Base-by-base conservation (phyloP, 305 asterid genomes). In the Solanum hybrid region DNA sequence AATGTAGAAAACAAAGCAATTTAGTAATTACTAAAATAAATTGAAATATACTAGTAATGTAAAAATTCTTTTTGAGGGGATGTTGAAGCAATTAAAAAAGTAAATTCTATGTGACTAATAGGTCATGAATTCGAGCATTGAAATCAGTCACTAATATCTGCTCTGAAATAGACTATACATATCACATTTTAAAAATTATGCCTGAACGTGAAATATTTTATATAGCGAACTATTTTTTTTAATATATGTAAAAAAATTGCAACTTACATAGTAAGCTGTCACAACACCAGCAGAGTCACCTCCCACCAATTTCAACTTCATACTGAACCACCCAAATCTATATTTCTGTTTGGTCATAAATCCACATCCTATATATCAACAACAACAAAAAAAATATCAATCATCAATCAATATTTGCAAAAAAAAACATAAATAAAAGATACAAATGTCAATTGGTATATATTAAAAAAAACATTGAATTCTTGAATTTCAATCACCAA, bases 221-320 rank as follows among this genome's bases (percentile, higher is more conserved):
- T 64, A 64, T 4, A 64, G 0, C 0, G 2, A 64, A 8, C 11
- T 64, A 22, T 22, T 9, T 2, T 64, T 22, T 64, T 64, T 19
- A 64, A 4, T 22, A 7, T 60, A 19, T 19, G 71, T 56, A 6
- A 17, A 4, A 14, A 27, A 9, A 3, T 2, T 82, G 6, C 22
- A 13, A 27, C 96, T 94, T 91, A 97, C 99, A 45, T 96, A 97
- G 90, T 94, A 97, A 79, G 99, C 98, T 14, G 98, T 97, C 17
- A 97, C 99, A n/a, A 97, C 98, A 85, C 99, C 99, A 51, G 99
- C 99, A 51, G 99, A 95, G 92, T 97, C 98, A 22, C 98, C 98
- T 19, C 96, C 98, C 13, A 94, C 98, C 42, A 97, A 93, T 85
- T 94, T 95, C n/a, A 97, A 93, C 87, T 94, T 97, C 98, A 97